Evolutionary conservation across 2,329 filamentous ascomycete genomes (phyloP), one percentile per base, ranked within the genome.

Genomic region (Madurella mycetomatis): DNA sequence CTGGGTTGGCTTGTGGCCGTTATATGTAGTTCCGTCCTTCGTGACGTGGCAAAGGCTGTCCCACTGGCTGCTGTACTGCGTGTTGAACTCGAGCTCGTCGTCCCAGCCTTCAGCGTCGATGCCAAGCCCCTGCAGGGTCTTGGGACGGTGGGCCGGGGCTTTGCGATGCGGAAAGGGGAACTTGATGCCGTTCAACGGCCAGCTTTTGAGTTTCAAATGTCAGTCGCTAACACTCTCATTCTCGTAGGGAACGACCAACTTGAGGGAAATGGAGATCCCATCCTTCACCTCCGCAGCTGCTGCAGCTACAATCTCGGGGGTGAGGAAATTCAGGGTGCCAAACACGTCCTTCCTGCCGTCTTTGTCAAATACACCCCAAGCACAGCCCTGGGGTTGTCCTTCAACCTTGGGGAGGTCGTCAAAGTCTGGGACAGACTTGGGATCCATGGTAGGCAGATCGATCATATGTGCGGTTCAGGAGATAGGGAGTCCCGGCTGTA

Each of bases 31-130:
- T 1, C 70, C 72, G 49, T 74, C 68, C 50, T 78, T 68, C 59
- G 55, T 55, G 47, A 76, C 74, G 62, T 80, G 76, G 25, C 71
- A 70, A 0, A 80, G 67, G 47, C 76, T 76, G 59, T 84, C 81
- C 81, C 79, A 84, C 65, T 84, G 81, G 19, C 73, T 78, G 51
- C 74, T 76, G 34, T 68, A 67, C 60, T 84, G 80, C 0, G 80
- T 83, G 64, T 83, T 83, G 68, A 84, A 75, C 2, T 70, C 67
- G 7, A 82, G 61, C 58, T 80, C 73, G 50, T 81, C 77, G 31
- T 81, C 77, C 67, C 73, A 76, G 25, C 69, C 68, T 5, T 55
- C 62, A 9, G 60, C 55, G 11, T 62, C 64, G 4, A 70, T 49
- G 13, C 66, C 69, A 32, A 58, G 34, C 7, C 68, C 63, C n/a